phyloP scores from a whole-genome alignment of 495 filamentous ascomycete genomes.

The Endocarpon pusillum region DNA sequence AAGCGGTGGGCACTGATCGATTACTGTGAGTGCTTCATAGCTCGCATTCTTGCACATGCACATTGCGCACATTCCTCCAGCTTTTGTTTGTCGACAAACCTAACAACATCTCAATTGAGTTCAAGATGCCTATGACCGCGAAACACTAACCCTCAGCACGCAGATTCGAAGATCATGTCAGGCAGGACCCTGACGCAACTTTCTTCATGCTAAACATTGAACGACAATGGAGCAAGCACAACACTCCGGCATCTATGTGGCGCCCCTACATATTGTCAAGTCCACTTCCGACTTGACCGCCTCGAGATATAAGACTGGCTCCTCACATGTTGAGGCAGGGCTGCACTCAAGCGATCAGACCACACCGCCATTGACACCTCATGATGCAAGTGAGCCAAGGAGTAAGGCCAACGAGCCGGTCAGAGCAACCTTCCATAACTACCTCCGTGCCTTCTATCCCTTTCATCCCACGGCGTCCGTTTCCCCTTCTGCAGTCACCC shows the following conservation, averaged over 20 bases:
- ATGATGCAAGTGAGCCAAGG: slow-evolving; percentile 34
- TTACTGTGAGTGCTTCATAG: too few species aligned
- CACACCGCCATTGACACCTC: slow-evolving; percentile 60
- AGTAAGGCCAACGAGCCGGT: slow-evolving; percentile 31
- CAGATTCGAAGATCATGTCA: too few species aligned
- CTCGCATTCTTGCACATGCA: too few species aligned
- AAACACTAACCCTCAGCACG: too few species aligned
- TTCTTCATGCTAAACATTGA: too few species aligned
- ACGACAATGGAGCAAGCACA: not conserved
- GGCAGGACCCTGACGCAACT: too few species aligned
- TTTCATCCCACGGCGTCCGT: slow-evolving; percentile 68
- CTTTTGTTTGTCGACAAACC: too few species aligned
- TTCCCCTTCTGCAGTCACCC: slow-evolving; percentile 59
- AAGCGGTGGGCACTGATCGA: too few species aligned
- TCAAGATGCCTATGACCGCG: too few species aligned
- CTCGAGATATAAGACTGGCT: not conserved
- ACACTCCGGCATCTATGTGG: not conserved
- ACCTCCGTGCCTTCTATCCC: slow-evolving; percentile 86
- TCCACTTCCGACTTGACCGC: not conserved
- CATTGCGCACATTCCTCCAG: too few species aligned
- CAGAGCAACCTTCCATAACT: slow-evolving; percentile 72
- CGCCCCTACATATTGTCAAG: not conserved
- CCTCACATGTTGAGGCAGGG: not conserved
- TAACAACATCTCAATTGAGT: too few species aligned
- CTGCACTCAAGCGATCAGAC: too few species aligned